Evolutionary conservation across 495 filamentous ascomycete genomes (phyloP).

Genomic region (Tuber magnatum): DNA sequence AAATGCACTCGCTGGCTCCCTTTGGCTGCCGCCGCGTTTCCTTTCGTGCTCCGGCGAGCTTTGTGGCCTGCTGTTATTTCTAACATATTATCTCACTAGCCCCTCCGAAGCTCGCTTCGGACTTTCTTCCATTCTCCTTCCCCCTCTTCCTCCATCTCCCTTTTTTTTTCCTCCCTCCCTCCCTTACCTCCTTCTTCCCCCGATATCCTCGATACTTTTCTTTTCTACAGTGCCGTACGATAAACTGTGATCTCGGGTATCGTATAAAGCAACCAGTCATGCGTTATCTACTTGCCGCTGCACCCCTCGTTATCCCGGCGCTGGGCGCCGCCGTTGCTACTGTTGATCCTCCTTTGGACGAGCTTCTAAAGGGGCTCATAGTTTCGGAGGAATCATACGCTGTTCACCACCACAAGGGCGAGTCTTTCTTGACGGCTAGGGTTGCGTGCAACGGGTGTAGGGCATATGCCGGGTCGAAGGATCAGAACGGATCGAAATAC

Average conservation of each 20-base stretch:
- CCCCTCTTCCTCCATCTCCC: neutral
- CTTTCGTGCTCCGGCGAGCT: neutral
- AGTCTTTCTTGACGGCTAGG: neutral
- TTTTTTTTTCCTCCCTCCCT: neutral
- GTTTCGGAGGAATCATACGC: neutral
- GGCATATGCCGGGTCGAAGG: neutral
- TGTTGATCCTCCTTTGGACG: neutral
- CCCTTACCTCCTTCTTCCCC: neutral
- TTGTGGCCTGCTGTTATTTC: neutral
- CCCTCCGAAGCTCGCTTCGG: neutral
- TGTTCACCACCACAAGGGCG: neutral
- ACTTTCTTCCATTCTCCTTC: neutral
- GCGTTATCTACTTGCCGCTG: constrained; percentile 9
- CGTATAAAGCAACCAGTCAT: neutral
- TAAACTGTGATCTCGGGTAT: neutral
- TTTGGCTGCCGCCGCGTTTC: neutral
- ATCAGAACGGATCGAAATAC: neutral
- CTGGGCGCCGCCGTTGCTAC: constrained; percentile 19
- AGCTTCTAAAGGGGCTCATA: neutral
- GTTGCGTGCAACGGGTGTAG: constrained; percentile 2
- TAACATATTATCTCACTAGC: neutral
- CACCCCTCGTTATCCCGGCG: constrained; percentile 24
- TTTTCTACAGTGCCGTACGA: neutral
- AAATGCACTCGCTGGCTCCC: neutral
- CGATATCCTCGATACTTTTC: neutral